Evolutionary conservation across 1,284 basidiomycete genomes (phyloP), one percentile per base, ranked within the genome.

Genomic region (Coriolopsis trogii): DNA sequence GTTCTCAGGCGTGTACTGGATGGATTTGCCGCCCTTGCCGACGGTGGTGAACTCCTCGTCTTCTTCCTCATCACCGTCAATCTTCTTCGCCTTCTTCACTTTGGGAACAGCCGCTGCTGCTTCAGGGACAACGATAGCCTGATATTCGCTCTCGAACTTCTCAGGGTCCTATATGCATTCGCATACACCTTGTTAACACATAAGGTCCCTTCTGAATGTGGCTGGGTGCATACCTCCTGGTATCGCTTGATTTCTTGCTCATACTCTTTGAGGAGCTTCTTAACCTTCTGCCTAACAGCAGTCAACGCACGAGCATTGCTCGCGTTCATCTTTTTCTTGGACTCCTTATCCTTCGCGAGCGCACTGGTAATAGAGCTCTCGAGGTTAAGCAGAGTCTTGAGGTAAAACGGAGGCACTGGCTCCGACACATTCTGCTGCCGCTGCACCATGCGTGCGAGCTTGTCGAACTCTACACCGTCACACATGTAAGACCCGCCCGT

Each of bases 321-420:
- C 1, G 94, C 92, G 63, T 96, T 96, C 89, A 97, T 94, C 78
- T 98, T 99, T 77, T 98, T 98, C 73, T 89, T 88, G 3, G 91
- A 82, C 58, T 95, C 86, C 72, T 96, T 96, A 71, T 96, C 94
- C 67, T 90, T 89, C 21, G 88, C 80, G 39, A 93, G 73, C 3
- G 93, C 87, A 31, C 74, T 75, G 61, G 82, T 89, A 63, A 98
- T 76, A 37, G 88, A 86, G 37, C 78, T 72, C 63, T 99, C 95
- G 42, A 99, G 84, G 59, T 77, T 83, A 50, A 81, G 70, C 42
- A 99, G 77, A 25, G 87, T 85, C 63, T 85, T 85, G 64, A 98
- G 79, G 77, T 90, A 99, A 65, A 92, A 85, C 9, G 92, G 83
- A 23, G 97, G 95, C 46, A 97, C 83, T 42, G 91, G 87, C 67